phyloP scores from a whole-genome alignment of 2,329 filamentous ascomycete genomes.

The Tolypocladium album region DNA sequence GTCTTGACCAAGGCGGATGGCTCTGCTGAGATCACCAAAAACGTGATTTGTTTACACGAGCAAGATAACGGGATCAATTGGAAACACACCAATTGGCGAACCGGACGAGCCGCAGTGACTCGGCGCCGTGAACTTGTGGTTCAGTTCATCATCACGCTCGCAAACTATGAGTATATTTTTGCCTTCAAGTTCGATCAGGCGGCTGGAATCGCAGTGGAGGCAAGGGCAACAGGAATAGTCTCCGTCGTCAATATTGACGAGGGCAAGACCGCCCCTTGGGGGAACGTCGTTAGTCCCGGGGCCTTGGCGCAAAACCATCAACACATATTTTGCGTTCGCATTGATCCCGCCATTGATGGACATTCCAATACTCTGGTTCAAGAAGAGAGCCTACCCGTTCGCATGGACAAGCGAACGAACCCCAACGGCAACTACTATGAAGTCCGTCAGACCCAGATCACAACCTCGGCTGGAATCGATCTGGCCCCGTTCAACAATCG shows the following conservation, averaged over 20 bases:
- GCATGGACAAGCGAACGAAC: constrained; percentile 28
- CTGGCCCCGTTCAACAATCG: constrained; percentile 37
- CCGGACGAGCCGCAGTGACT: constrained; percentile 41
- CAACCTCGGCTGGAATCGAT: constrained; percentile 34
- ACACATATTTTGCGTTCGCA: constrained; percentile 51
- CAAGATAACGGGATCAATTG: constrained; percentile 41
- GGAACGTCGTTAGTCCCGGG: constrained; percentile 49
- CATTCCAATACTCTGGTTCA: constrained; percentile 41
- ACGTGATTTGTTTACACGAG: constrained; percentile 23
- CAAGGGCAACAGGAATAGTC: constrained; percentile 30
- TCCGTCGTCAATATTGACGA: constrained; percentile 36
- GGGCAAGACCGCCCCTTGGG: constrained; percentile 43
- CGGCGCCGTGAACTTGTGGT: constrained; percentile 45
- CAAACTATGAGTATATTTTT: constrained; percentile 48
- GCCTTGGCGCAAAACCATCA: constrained; percentile 56
- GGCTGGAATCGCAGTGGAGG: constrained; percentile 24
- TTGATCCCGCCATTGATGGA: constrained; percentile 54
- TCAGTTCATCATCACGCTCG: constrained; percentile 51
- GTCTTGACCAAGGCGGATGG: constrained; percentile 18
- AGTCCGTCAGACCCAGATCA: constrained; percentile 33
- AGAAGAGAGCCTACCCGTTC: constrained; percentile 30
- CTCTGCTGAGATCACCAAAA: constrained; percentile 31
- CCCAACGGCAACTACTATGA: constrained; percentile 35
- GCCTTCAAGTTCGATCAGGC: constrained; percentile 40
- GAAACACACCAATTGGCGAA: constrained; percentile 52